A percentile compares a stretch with the other conserved stretches of the same genome.
phyloP scores from a whole-genome alignment of 2,329 filamentous ascomycete species.

The Cytospora leucostoma region DNA sequence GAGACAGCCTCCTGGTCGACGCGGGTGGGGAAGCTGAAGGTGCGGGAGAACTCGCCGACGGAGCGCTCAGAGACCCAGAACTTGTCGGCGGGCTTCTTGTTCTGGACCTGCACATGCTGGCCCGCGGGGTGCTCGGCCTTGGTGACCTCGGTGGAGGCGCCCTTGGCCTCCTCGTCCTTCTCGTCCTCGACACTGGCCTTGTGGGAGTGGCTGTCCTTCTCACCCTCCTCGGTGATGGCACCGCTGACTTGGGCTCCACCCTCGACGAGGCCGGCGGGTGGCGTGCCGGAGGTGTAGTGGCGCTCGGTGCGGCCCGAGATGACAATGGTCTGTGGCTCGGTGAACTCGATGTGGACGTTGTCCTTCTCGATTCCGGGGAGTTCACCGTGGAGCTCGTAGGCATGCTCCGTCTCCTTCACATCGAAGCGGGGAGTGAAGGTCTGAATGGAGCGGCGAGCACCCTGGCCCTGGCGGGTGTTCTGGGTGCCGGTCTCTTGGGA shows the following conservation, averaged over 20 bases:
- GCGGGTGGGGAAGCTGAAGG: constrained; percentile 66
- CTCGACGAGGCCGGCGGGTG: constrained; percentile 53
- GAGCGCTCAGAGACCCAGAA: constrained; percentile 73
- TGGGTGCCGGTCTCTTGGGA: constrained; percentile 40
- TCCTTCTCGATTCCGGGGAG: constrained; percentile 75
- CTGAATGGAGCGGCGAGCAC: constrained; percentile 39
- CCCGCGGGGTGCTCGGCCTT: constrained; percentile 22
- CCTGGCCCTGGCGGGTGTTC: constrained; percentile 27
- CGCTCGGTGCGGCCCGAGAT: constrained; percentile 71
- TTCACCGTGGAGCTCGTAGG: constrained; percentile 79
- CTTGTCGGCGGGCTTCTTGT: constrained; percentile 38
- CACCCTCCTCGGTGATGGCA: constrained; percentile 45
- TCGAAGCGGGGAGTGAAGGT: constrained; percentile 79
- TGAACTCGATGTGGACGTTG: constrained; percentile 76
- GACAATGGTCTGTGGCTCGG: constrained; percentile 70
- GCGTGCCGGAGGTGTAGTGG: constrained; percentile 57
- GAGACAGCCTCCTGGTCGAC: constrained; percentile 64
- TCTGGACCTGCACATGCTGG: constrained; percentile 27
- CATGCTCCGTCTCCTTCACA: constrained; percentile 66
- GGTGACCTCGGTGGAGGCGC: constrained; percentile 34
- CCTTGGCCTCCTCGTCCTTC: constrained; percentile 39
- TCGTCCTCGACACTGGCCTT: constrained; percentile 70
- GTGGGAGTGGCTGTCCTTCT: constrained; percentile 42
- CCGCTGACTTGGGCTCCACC: constrained; percentile 38
- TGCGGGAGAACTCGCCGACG: constrained; percentile 67